These are phyloP conservation scores for Penicillium angulare DNA, from an alignment of 495 filamentous ascomycete genomes.

Conservation along the genomic window DNA sequence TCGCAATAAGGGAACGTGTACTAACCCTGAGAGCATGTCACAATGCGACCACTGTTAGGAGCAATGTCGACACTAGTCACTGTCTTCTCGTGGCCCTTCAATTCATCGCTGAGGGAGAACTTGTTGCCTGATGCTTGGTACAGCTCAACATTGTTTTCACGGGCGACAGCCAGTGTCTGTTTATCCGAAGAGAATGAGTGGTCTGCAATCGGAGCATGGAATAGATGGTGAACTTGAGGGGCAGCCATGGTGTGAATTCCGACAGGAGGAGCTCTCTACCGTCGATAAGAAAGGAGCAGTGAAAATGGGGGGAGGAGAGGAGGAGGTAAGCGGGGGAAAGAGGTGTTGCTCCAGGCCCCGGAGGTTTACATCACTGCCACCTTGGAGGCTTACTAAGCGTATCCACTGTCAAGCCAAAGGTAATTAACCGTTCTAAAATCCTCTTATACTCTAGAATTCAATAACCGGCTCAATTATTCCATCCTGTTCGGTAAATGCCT, in stretches of 20 bases:
- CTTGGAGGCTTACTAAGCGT: too few species aligned
- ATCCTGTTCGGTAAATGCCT: too few species aligned
- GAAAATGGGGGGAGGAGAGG: conserved; percentile 1
- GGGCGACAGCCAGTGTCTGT: conserved; percentile 83
- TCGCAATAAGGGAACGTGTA: background rate
- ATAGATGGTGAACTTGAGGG: conserved; percentile 93
- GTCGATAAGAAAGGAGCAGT: conserved; percentile 49
- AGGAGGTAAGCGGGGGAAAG: background rate
- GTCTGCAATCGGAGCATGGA: conserved; percentile 93
- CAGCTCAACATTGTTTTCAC: conserved; percentile 88
- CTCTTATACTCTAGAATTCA: too few species aligned
- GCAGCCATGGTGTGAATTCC: conserved; percentile 61
- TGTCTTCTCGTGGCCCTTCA: conserved; percentile 94
- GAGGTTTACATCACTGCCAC: too few species aligned
- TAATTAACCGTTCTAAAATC: too few species aligned
- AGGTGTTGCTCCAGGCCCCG: too few species aligned
- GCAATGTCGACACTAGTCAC: conserved; percentile 97
- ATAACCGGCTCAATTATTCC: too few species aligned
- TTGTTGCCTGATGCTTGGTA: conserved; percentile 71
- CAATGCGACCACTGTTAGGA: conserved; percentile 82
- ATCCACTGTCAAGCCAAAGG: too few species aligned
- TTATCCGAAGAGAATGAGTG: conserved; percentile 96
- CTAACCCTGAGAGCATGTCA: conserved; percentile 93
- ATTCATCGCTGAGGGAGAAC: conserved; percentile 84
- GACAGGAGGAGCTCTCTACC: conserved; percentile 99